phyloP scores from a whole-genome alignment of 2,329 filamentous ascomycete genomes.

The Clonostachys sp. region DNA sequence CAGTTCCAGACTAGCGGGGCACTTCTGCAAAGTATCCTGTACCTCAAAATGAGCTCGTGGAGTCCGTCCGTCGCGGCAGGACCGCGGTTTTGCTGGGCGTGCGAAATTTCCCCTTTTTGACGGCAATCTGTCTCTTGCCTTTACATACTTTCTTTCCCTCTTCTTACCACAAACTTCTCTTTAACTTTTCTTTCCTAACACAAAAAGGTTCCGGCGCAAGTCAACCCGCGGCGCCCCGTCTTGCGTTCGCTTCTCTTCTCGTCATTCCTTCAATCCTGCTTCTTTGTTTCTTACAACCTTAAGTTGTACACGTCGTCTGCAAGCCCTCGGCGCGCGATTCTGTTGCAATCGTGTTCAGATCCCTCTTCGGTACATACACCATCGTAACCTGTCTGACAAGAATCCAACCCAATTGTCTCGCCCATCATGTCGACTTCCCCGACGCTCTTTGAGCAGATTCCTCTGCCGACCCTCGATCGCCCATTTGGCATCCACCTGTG shows the following conservation, averaged over 20 bases:
- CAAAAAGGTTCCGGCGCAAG: not conserved
- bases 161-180: not conserved
- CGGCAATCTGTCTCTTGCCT: not conserved
- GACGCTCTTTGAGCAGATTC: constrained; percentile 49
- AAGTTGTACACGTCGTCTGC: constrained; percentile 5
- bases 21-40: too few relatives aligned
- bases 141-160: constrained; percentile 1
- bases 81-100: constrained; percentile 3
- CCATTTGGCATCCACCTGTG: constrained; percentile 90
- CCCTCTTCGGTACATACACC: not conserved
- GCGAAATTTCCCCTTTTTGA: constrained; percentile 31
- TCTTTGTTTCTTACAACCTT: constrained; percentile 16
- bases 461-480: constrained; percentile 79
- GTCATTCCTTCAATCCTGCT: constrained; percentile 24
- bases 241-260: constrained; percentile 23
- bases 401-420: constrained; percentile 6
- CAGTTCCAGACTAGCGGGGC: too few relatives aligned
- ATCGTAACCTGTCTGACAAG: not conserved
- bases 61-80: not conserved
- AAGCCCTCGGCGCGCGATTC: too few relatives aligned
- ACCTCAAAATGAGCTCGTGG: too few relatives aligned
- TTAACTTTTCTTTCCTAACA: constrained; percentile 9
- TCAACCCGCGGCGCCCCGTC: constrained; percentile 1
- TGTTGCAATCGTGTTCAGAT: not conserved
- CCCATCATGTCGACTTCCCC: constrained; percentile 31